Conservation (phyloP, 371 early-diverging fungal genomes). For the Circinella minor region DNA sequence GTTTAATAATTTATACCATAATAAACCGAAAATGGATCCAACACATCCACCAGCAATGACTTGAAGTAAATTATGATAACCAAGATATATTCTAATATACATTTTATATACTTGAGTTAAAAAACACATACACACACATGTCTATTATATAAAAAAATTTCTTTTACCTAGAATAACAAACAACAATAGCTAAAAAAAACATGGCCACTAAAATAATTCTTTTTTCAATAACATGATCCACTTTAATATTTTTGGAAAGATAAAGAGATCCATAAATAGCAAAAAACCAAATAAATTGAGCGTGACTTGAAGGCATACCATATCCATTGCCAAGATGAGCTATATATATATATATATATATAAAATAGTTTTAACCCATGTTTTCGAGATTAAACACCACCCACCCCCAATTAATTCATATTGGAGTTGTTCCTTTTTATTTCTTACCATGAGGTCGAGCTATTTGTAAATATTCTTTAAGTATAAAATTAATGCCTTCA, state of each 20-base stretch:
- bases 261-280: slow-evolving; percentile 68
- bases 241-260: slow-evolving; percentile 47
- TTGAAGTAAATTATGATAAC: slow-evolving; percentile 82
- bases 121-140: too few relatives aligned
- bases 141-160: neutral
- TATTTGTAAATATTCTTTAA: slow-evolving; percentile 75
- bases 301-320: slow-evolving; percentile 94
- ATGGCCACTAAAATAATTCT: slow-evolving; percentile 36
- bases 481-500: slow-evolving; percentile 73
- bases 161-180: slow-evolving; percentile 64
- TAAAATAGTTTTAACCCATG: too few relatives aligned
- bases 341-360: too few relatives aligned
- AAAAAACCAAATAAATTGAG: slow-evolving; percentile 93
- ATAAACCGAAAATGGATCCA: slow-evolving; percentile 63
- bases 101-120: neutral
- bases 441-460: slow-evolving; percentile 76
- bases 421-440: neutral
- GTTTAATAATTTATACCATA: slow-evolving; percentile 63
- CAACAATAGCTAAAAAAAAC: slow-evolving; percentile 42
- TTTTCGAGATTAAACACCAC: too few relatives aligned
- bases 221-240: slow-evolving; percentile 49
- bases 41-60: slow-evolving; percentile 71
- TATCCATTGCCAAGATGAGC: slow-evolving; percentile 85
- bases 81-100: slow-evolving; percentile 70
- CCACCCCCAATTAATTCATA: slow-evolving; percentile 1